Percentiles rank a stretch among this genome's conserved stretches.
Evolutionary conservation across 2,329 filamentous ascomycete species (phyloP).

Genomic region (Stachybotrys elegans): DNA sequence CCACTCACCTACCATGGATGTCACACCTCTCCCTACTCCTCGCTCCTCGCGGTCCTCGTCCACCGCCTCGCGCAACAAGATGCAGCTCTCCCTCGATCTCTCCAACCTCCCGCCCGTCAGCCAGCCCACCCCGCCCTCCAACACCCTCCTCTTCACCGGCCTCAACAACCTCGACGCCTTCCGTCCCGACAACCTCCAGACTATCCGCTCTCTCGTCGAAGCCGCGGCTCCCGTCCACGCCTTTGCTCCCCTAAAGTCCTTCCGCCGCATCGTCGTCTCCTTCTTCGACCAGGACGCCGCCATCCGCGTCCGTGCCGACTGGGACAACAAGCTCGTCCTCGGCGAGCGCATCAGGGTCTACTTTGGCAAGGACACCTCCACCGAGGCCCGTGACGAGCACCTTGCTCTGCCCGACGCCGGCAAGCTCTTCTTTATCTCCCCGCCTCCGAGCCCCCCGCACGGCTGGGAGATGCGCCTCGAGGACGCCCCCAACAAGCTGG

Average conservation of each 20-base stretch:
- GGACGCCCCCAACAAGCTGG: slow-evolving; percentile 64
- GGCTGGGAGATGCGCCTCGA: slow-evolving; percentile 65
- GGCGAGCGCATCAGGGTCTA: slow-evolving; percentile 65
- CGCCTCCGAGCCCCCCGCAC: slow-evolving; percentile 62
- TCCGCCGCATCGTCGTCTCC: slow-evolving; percentile 75
- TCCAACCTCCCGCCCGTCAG: slow-evolving; percentile 64
- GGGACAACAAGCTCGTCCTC: slow-evolving; percentile 70
- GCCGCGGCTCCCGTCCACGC: slow-evolving; percentile 67
- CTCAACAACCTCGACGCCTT: slow-evolving; percentile 70
- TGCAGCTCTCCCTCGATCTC: slow-evolving; percentile 65
- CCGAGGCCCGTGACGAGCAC: slow-evolving; percentile 50
- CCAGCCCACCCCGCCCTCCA: slow-evolving; percentile 70
- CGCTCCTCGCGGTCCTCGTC: slow-evolving; percentile 38
- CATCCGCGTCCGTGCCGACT: slow-evolving; percentile 63
- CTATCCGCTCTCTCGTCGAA: slow-evolving; percentile 66
- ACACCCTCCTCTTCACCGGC: slow-evolving; percentile 82
- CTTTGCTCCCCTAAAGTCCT: slow-evolving; percentile 76
- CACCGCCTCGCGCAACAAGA: slow-evolving; percentile 39
- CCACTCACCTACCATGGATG: slow-evolving; percentile 26
- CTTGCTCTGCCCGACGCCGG: slow-evolving; percentile 63
- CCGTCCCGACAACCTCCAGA: slow-evolving; percentile 65
- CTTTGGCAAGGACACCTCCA: slow-evolving; percentile 59
- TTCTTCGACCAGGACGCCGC: slow-evolving; percentile 69
- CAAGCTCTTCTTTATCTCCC: slow-evolving; percentile 70
- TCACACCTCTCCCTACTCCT: slow-evolving; percentile 25